Evolutionary conservation across 176 grass and related monocot genomes (phyloP), one percentile per base, ranked within the genome.

Genomic region (Carex scoparia): DNA sequence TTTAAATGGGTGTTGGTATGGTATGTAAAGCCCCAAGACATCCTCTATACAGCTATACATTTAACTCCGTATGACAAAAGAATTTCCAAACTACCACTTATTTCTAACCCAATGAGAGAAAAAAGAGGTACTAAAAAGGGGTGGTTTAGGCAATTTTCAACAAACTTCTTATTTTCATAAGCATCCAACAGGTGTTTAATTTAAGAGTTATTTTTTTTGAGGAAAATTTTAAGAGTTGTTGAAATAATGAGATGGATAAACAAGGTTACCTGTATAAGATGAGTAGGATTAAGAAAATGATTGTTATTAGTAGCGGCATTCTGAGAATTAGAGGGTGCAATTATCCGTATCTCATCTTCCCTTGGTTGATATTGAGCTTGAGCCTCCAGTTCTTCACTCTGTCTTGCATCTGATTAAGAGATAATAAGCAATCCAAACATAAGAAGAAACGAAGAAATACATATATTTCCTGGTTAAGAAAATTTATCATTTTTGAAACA

Each of bases 281-380:
- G 91, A 86, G 89, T 88, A 79, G 87, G 72, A 53, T 64, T 84
- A 76, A 94, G 87, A 86, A 98, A 94, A 48, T 89, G 91, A 83
- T 92, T 90, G 58, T 65, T 73, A 81, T 84, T 91, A 57, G 89
- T 83, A 60, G 86, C 19, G 73, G 87, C 89, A 83, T 85, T 77
- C 65, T 90, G 88, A 44, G 85, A 65, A 72, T 48, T 90, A 19
- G 63, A 86, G 70, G 84, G 85, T 86, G 86, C 61, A 48, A 88
- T 80, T 78, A 35, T 12, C 76, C 86, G 76, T 78, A 90, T 61
- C 15, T 86, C 94, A 63, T 77, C 65, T 42, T 90, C 93, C 82
- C 92, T 89, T 66, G 56, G 73, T 89, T 78, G 74, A 78, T 57
- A 77, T 78, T 78, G 74, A 57, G 19, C 23, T 78, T 79, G 86